Evolutionary conservation across 305 asterid genomes (phyloP).

Genomic region (Andrographis paniculata): DNA sequence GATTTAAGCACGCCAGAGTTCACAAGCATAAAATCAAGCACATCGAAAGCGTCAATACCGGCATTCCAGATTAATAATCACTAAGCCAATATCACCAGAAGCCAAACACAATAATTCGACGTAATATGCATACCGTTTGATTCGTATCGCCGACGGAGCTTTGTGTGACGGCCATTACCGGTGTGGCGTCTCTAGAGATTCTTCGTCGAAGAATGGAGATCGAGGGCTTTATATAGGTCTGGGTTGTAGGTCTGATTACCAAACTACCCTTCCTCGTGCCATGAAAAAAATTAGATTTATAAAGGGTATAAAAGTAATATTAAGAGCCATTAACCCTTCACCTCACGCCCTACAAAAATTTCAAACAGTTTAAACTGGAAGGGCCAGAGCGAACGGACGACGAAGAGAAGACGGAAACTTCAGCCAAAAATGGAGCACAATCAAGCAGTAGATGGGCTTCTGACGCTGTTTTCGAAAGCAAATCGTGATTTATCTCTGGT

Average conservation of each 20-base stretch:
- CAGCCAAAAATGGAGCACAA: slow-evolving; percentile 42
- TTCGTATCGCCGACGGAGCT: slow-evolving; percentile 16
- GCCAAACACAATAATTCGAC: background rate
- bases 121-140: slow-evolving; percentile 20
- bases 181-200: background rate
- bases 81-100: background rate
- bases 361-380: too few species aligned
- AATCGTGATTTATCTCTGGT: slow-evolving; percentile 61
- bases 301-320: background rate
- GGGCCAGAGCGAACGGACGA: too few species aligned
- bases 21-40: background rate
- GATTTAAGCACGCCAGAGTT: background rate
- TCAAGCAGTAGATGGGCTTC: slow-evolving; percentile 69
- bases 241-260: background rate
- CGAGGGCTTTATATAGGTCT: slow-evolving; percentile 1
- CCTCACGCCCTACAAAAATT: too few species aligned
- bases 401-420: too few species aligned
- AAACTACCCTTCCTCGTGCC: background rate
- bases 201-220: slow-evolving; percentile 12
- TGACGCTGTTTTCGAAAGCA: slow-evolving; percentile 60
- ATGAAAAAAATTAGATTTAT: background rate
- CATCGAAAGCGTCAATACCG: slow-evolving; percentile 7
- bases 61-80: background rate
- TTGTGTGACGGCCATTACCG: slow-evolving; percentile 25
- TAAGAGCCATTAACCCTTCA: background rate